These are phyloP conservation scores for Magnaporthiopsis incrustans DNA, from an alignment of 2,329 filamentous ascomycete species.

Conservation along the genomic window DNA sequence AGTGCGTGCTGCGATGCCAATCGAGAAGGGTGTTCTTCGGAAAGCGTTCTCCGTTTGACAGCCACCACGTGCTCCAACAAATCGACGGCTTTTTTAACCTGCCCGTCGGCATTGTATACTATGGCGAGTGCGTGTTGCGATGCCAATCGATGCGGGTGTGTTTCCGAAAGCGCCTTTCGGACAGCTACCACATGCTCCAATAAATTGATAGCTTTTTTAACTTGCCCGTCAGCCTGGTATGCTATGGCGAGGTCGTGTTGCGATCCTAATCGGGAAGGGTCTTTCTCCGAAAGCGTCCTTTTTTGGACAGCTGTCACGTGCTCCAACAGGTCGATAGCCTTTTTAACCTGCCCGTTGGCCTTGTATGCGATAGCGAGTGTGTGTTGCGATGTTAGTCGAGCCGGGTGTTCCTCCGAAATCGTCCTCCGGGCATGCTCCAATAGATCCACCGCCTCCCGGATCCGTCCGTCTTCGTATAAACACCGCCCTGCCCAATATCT, in stretches of 20 bases:
- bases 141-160: neutral
- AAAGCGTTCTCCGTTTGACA: neutral
- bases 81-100: constrained; percentile 48
- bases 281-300: neutral
- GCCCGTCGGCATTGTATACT: constrained; percentile 31
- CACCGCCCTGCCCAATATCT: neutral
- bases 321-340: constrained; percentile 31
- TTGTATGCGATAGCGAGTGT: constrained; percentile 6
- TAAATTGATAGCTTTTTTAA: neutral
- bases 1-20: too few species aligned
- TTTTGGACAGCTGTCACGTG: neutral
- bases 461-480: neutral
- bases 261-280: neutral
- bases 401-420: neutral
- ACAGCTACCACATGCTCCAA: neutral
- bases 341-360: constrained; percentile 47
- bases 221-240: neutral
- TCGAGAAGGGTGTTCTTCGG: too few species aligned
- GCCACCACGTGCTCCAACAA: neutral
- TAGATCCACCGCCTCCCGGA: neutral
- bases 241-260: neutral
- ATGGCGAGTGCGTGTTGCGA: too few species aligned
- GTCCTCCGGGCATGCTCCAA: neutral
- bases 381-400: neutral
- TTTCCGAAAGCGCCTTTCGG: neutral